Base-by-base conservation (phyloP, 768 basidiomycete genomes). In the Hysterangium stoloniferum region DNA sequence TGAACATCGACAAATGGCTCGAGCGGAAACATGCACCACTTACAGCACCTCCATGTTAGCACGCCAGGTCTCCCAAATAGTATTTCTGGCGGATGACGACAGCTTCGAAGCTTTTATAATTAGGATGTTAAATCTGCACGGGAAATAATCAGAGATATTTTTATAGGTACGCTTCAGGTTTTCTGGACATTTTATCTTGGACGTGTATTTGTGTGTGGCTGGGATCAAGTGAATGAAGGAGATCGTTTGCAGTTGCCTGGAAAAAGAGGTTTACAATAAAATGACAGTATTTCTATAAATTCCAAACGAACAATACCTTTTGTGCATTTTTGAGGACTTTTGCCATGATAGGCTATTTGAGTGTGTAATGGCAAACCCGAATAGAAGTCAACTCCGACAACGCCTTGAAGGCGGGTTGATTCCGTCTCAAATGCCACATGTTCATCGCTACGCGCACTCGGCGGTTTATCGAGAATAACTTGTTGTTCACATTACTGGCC, bases 41-140 rank as follows among this genome's bases (percentile, higher is more conserved):
- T 12, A 42, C 49, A 31, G 35, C 22, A 13, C 7, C 35, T 51
- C 49, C 49, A 51, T 51, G 38, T 51, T 51, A 6, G 17, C 29
- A 13, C 28, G 25, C 27, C 40, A 51, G n/a, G 43, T 3, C 20
- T 51, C 37, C 49, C 49, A 51, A 6, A 51, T 31, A 28, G n/a
- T 17, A 6, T 43, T 32, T 20, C 32, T 41, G 6, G 32, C 7
- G 5, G 29, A 17, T 13, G 11, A 11, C 13, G 37, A 28, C 27
- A 51, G 22, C 25, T 51, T 40, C n/a, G 31, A 42, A 13, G 49
- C 27, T 31, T 11, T 42, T 6, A 51, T 6, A 12, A 51, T n/a
- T 15, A 29, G 31, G 19, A 51, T n/a, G 9, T 5, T 11, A 42
- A 41, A 51, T 1, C 49, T 51, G 31, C 31, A 51, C 8, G 27